Percentiles rank a stretch among this genome's conserved stretches.
phyloP scores from a whole-genome alignment of 352 stramenopile species.

The Globisporangium nagaii region DNA sequence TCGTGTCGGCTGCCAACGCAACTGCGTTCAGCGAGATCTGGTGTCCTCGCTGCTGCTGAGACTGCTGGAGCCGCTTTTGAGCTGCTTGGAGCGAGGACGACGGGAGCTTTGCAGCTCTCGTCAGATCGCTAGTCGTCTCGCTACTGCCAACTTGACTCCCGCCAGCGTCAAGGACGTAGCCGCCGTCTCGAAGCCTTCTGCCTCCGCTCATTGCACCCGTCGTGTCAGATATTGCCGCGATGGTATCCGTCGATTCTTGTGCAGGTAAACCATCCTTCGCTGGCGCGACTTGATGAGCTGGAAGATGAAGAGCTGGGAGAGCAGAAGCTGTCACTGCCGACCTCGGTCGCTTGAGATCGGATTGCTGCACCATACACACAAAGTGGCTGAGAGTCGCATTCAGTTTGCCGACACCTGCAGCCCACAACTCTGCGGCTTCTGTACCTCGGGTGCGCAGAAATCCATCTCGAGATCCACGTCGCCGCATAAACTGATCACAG shows the following conservation, averaged over 20 bases:
- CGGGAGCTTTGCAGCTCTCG: background rate
- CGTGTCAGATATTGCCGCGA: background rate
- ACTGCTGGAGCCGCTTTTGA: background rate
- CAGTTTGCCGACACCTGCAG: no score
- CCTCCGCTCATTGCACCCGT: background rate
- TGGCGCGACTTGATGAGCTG: background rate
- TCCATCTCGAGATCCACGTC: conserved; percentile 65
- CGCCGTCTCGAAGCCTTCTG: conserved; percentile 9
- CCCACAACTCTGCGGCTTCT: background rate
- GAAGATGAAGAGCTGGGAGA: background rate
- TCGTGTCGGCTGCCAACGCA: background rate
- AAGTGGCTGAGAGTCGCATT: no score
- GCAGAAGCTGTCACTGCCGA: background rate
- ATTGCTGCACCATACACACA: background rate
- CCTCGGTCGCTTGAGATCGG: background rate
- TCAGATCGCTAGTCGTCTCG: background rate
- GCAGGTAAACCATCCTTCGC: background rate
- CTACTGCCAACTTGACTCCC: background rate
- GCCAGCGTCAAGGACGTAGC: conserved; percentile 3
- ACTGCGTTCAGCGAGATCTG: background rate
- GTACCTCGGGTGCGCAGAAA: conserved; percentile 35
- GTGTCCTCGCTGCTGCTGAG: background rate
- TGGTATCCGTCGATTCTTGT: background rate
- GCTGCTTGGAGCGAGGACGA: background rate
- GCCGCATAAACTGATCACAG: conserved; percentile 45